Evolutionary conservation across 2,329 filamentous ascomycete genomes (phyloP).

Genomic region (Dactylonectria estremocensis): DNA sequence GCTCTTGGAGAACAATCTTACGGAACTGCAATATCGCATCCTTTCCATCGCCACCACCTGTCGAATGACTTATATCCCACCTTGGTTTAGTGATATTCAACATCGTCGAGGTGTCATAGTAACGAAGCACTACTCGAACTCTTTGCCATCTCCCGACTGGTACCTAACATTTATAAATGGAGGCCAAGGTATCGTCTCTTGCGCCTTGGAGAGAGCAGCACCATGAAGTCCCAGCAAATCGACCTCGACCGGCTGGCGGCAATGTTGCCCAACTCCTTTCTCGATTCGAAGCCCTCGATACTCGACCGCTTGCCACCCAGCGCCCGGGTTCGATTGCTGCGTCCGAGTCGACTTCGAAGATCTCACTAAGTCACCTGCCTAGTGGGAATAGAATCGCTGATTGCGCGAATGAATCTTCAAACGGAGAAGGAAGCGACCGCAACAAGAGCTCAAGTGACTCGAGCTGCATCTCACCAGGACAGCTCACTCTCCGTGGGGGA

Average conservation of each 20-base stretch:
- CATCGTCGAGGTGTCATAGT: neutral
- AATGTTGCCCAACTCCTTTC: constrained; percentile 53
- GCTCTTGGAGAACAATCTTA: neutral
- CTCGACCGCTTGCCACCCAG: constrained; percentile 20
- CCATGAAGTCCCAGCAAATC: constrained; percentile 23
- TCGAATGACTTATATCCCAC: neutral
- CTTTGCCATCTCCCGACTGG: neutral
- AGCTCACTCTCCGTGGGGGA: constrained; percentile 1
- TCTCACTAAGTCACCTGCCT: neutral
- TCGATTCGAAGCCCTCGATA: constrained; percentile 55
- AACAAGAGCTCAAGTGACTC: constrained; percentile 22
- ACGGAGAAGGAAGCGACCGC: neutral
- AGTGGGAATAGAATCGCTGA: neutral
- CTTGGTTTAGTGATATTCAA: neutral
- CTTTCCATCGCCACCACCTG: neutral
- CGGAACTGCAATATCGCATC: too few relatives aligned
- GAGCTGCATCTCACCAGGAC: constrained; percentile 25
- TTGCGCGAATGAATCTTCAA: neutral
- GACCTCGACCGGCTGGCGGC: constrained; percentile 21
- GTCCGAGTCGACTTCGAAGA: neutral
- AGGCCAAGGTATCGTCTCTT: constrained; percentile 20
- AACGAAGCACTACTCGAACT: neutral
- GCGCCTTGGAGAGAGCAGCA: constrained; percentile 26
- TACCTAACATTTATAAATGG: constrained; percentile 27
- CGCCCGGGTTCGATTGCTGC: constrained; percentile 2